A percentile compares a stretch with the other conserved stretches of the same genome.
Evolutionary conservation across 495 filamentous ascomycete species (phyloP).

Genomic region (Penicillium coprophilum): DNA sequence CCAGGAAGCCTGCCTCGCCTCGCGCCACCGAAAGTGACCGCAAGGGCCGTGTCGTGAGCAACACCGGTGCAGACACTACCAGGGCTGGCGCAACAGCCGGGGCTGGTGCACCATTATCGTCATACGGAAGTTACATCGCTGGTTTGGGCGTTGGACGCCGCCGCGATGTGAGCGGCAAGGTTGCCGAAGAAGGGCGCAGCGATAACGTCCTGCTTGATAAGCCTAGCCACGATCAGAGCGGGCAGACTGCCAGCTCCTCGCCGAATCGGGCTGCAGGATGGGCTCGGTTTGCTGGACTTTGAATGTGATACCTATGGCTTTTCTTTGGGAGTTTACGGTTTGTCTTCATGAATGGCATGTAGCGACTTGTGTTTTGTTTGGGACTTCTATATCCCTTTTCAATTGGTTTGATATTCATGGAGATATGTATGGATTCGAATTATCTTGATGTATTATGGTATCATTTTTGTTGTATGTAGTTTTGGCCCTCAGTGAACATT

Average conservation of each 20-base stretch:
- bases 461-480: conserved; percentile 9
- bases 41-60: conserved; percentile 53
- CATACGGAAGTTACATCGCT: conserved; percentile 60
- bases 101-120: conserved; percentile 34
- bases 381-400: conserved; percentile 8
- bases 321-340: conserved; percentile 21
- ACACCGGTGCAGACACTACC: conserved; percentile 46
- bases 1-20: conserved; percentile 27
- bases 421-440: conserved; percentile 8
- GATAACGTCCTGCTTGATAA: conserved; percentile 28
- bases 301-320: conserved; percentile 17
- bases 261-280: conserved; percentile 44
- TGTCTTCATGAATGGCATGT: conserved; percentile 26
- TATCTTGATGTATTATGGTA: conserved; percentile 1
- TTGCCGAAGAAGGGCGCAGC: conserved; percentile 79
- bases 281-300: conserved; percentile 50
- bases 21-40: conserved; percentile 36
- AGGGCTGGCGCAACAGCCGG: conserved; percentile 16
- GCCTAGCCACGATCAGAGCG: conserved; percentile 9
- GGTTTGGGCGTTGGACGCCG: conserved; percentile 47
- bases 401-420: not conserved
- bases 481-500: conserved; percentile 6
- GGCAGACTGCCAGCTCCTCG: conserved; percentile 12
- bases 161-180: conserved; percentile 78
- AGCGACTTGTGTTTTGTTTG: conserved; percentile 19